These are phyloP conservation scores for Camelina laxa DNA, from an alignment of 345 rosid species.

Conservation along the genomic window DNA sequence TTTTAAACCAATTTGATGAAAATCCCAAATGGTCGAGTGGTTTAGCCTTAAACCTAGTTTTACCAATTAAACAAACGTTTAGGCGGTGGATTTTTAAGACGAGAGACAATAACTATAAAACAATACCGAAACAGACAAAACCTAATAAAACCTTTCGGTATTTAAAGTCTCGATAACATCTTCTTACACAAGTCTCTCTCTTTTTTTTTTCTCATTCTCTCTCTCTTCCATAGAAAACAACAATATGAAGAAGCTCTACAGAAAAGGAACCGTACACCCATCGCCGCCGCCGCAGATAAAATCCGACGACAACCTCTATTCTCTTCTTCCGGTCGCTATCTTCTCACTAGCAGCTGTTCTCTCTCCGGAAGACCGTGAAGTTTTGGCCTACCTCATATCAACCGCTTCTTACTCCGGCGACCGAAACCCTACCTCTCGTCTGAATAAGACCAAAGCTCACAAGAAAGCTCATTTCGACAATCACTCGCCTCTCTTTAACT, in stretches of 20 bases:
- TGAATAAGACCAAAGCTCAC: conserved; percentile 28
- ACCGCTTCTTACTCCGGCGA: conserved; percentile 46
- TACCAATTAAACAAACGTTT: background rate
- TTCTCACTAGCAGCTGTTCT: conserved; percentile 69
- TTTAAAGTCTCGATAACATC: conserved; percentile 34
- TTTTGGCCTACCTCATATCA: conserved; percentile 68
- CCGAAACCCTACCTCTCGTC: conserved; percentile 20
- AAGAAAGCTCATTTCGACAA: conserved; percentile 28
- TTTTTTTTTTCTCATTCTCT: conserved; percentile 32
- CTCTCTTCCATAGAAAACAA: conserved; percentile 12
- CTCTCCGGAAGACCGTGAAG: conserved; percentile 66
- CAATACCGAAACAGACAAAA: conserved; percentile 27
- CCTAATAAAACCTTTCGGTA: conserved; percentile 33
- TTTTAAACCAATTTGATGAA: background rate
- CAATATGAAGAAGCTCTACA: conserved; percentile 79
- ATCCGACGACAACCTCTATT: conserved; percentile 59
- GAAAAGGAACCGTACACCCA: conserved; percentile 77
- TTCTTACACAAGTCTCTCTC: conserved; percentile 15
- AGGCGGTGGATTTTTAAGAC: conserved; percentile 7
- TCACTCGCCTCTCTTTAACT: conserved; percentile 64
- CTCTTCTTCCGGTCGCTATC: conserved; percentile 74
- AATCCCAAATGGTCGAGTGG: background rate
- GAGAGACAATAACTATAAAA: background rate
- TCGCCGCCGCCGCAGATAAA: conserved; percentile 59
- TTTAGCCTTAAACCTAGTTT: conserved; percentile 5